Conservation (phyloP, 177 flowering plant species). For the Telopea speciosissima region DNA sequence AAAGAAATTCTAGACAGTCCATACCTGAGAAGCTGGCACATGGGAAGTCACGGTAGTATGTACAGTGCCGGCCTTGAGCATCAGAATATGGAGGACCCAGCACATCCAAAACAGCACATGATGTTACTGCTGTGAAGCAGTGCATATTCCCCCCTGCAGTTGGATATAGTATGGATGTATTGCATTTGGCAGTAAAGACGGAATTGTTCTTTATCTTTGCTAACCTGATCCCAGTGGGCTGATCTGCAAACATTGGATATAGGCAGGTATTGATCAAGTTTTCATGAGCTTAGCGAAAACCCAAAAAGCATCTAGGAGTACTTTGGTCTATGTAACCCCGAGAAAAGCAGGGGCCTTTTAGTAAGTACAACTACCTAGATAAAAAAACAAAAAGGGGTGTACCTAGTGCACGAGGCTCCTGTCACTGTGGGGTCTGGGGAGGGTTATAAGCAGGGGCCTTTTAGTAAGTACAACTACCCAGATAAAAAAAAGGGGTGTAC, state of each 20-base stretch:
- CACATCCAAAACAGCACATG: conserved; percentile 92
- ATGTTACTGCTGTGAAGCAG: conserved; percentile 72
- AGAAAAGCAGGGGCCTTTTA: too few relatives aligned
- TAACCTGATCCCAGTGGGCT: conserved; percentile 32
- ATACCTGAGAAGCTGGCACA: conserved; percentile 51
- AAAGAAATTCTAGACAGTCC: background rate
- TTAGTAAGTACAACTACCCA: too few relatives aligned
- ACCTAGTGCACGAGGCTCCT: too few relatives aligned
- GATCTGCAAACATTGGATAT: conserved; percentile 16
- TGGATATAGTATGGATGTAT: conserved; percentile 75
- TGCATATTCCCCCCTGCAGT: conserved; percentile 79
- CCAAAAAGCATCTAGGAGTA: too few relatives aligned
- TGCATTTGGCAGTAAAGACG: conserved; percentile 65
- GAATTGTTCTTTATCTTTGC: conserved; percentile 65
- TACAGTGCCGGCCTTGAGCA: conserved; percentile 74
- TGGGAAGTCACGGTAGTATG: conserved; percentile 61
- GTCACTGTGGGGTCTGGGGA: too few relatives aligned
- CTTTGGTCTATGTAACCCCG: too few relatives aligned
- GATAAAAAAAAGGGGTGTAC: too few relatives aligned
- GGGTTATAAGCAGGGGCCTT: too few relatives aligned
- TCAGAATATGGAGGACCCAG: conserved; percentile 89
- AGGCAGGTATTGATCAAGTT: too few relatives aligned
- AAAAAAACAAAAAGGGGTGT: too few relatives aligned
- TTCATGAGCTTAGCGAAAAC: too few relatives aligned
- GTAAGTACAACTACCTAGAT: too few relatives aligned